Percentiles rank a stretch among this genome's conserved stretches.
Evolutionary conservation across 1,284 basidiomycete species (phyloP).

Genomic region (Leucoagaricus sp.): DNA sequence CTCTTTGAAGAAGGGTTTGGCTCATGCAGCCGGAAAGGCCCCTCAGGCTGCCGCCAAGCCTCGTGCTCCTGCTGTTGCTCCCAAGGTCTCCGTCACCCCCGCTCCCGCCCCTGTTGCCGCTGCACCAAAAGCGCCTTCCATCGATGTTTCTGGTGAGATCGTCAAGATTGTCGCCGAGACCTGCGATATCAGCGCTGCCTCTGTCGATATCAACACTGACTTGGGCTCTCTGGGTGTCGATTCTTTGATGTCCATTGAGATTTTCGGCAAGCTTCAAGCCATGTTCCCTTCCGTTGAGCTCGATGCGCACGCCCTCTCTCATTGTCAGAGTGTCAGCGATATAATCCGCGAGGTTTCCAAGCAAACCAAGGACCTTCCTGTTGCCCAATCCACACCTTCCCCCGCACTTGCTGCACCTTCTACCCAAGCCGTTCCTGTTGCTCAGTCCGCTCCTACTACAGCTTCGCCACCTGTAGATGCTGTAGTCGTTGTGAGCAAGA

Average conservation of each 20-base stretch:
- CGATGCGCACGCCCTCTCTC: conserved; percentile 34
- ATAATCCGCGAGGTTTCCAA: conserved; percentile 31
- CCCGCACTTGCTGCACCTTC: background rate
- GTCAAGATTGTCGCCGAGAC: conserved; percentile 42
- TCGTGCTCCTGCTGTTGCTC: background rate
- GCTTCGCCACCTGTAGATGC: conserved; percentile 2
- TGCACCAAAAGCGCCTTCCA: background rate
- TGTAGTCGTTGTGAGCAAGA: conserved; percentile 30
- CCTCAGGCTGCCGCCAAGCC: background rate
- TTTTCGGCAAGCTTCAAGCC: conserved; percentile 38
- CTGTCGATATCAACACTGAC: conserved; percentile 35
- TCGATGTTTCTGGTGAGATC: conserved; percentile 19
- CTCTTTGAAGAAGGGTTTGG: conserved; percentile 47
- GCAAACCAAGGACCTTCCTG: background rate
- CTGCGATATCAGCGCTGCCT: conserved; percentile 36
- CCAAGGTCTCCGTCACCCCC: background rate
- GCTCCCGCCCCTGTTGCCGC: conserved; percentile 4
- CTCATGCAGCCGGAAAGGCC: conserved; percentile 31
- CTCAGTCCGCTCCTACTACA: background rate
- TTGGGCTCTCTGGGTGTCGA: conserved; percentile 53
- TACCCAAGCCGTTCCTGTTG: conserved; percentile 7
- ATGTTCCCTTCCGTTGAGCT: conserved; percentile 35
- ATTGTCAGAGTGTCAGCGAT: conserved; percentile 40
- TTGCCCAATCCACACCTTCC: background rate
- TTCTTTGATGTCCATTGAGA: conserved; percentile 58